A percentile compares a stretch with the other conserved stretches of the same genome.
Evolutionary conservation across 2,329 filamentous ascomycete species (phyloP).

Genomic region (Dothistroma septosporum): DNA sequence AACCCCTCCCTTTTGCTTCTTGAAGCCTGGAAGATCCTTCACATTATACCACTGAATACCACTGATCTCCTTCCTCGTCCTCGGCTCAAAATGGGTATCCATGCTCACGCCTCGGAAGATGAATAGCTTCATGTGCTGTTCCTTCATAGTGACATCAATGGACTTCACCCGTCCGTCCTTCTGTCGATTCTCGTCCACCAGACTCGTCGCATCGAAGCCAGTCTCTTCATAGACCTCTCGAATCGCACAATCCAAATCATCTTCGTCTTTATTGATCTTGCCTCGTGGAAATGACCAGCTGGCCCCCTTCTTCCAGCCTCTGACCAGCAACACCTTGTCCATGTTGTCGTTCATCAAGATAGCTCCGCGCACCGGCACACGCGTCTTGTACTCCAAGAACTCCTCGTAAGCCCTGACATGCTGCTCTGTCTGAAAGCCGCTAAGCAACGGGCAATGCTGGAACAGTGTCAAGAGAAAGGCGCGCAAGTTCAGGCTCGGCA

Average conservation of each 20-base stretch:
- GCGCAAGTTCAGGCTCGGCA: conserved; percentile 81
- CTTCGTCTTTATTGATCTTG: conserved; percentile 97
- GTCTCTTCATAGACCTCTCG: conserved; percentile 97
- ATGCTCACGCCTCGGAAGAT: conserved; percentile 85
- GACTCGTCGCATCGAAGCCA: conserved; percentile 74
- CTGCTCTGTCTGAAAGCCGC: conserved; percentile 70
- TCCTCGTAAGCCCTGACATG: conserved; percentile 82
- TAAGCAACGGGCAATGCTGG: conserved; percentile 85
- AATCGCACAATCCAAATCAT: conserved; percentile 87
- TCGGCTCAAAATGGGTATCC: conserved; percentile 82
- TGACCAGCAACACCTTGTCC: conserved; percentile 89
- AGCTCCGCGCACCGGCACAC: conserved; percentile 88
- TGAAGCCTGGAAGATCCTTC: conserved; percentile 77
- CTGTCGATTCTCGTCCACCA: conserved; percentile 62
- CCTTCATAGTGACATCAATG: conserved; percentile 83
- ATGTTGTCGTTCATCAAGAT: conserved; percentile 91
- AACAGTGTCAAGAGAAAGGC: conserved; percentile 88
- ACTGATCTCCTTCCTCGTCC: conserved; percentile 94
- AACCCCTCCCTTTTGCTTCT: conserved; percentile 60
- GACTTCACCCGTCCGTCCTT: conserved; percentile 63
- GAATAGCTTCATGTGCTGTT: conserved; percentile 89
- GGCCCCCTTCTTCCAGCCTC: conserved; percentile 95
- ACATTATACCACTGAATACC: conserved; percentile 94
- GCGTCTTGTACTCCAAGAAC: conserved; percentile 90
- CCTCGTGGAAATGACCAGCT: conserved; percentile 96